These are phyloP conservation scores for Beta vulgaris DNA, from an alignment of 148 eudicot genomes.

Conservation along the genomic window DNA sequence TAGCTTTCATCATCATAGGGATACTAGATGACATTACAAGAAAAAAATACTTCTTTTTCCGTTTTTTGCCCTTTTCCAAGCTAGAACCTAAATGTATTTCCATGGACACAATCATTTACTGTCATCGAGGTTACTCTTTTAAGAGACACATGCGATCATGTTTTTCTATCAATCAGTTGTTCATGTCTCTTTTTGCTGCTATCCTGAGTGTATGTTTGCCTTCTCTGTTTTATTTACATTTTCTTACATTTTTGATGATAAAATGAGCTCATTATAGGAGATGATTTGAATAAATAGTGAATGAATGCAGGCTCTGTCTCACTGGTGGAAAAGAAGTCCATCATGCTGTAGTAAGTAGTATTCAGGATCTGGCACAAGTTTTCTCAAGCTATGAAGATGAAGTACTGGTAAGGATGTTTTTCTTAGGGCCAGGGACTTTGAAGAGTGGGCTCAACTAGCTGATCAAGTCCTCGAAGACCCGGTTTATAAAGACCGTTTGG, in stretches of 20 bases:
- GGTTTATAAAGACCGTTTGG: conserved; percentile 69
- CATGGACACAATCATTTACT: neutral
- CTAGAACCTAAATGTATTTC: neutral
- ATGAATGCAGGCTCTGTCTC: conserved; percentile 73
- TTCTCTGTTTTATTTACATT: neutral
- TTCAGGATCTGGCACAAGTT: conserved; percentile 87
- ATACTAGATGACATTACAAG: neutral
- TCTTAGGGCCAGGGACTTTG: conserved; percentile 54
- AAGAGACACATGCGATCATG: neutral
- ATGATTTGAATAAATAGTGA: conserved; percentile 13
- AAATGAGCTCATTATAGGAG: neutral
- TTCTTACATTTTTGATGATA: neutral
- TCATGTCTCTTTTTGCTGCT: neutral
- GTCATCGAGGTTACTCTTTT: neutral
- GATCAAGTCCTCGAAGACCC: conserved; percentile 72
- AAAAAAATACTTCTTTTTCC: neutral
- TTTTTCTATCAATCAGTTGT: neutral
- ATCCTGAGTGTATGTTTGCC: neutral
- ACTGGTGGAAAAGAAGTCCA: conserved; percentile 90
- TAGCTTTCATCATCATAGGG: neutral
- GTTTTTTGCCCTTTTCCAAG: neutral
- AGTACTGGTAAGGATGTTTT: conserved; percentile 98
- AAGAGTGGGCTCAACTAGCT: conserved; percentile 61
- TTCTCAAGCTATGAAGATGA: conserved; percentile 86
- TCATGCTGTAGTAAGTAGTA: conserved; percentile 86